Conservation (phyloP, 257 asterid species). For the Lithospermum erythrorhizon region DNA sequence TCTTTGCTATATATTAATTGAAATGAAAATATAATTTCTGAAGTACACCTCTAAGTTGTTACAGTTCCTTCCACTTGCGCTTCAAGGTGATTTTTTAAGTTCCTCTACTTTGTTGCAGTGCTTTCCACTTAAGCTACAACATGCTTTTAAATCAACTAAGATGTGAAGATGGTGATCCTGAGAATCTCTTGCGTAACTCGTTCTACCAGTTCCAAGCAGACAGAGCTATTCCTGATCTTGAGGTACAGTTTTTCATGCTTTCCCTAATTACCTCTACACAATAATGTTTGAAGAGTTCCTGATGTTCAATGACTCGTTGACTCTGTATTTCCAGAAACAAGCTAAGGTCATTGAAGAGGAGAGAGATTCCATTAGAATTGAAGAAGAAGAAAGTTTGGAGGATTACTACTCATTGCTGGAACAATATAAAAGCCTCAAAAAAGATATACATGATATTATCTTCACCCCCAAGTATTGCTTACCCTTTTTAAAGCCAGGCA, state of each 20-base stretch:
- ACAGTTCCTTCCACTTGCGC: conserved; percentile 94
- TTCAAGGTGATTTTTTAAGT: conserved; percentile 64
- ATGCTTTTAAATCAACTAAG: conserved; percentile 95
- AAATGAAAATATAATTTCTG: not conserved
- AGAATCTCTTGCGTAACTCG: conserved; percentile 83
- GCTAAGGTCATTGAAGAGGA: conserved; percentile 63
- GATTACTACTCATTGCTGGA: conserved; percentile 72
- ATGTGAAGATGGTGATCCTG: conserved; percentile 92
- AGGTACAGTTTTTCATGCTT: conserved; percentile 32
- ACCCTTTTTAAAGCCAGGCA: conserved; percentile 92
- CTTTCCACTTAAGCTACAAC: conserved; percentile 93
- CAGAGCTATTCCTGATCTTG: conserved; percentile 83
- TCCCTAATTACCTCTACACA: conserved; percentile 1
- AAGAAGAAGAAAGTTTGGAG: conserved; percentile 86
- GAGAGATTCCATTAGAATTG: conserved; percentile 73
- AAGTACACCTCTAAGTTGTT: conserved; percentile 2
- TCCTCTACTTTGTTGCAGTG: conserved; percentile 38
- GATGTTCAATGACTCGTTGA: not conserved
- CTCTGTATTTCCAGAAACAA: conserved; percentile 55
- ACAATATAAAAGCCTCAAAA: conserved; percentile 64
- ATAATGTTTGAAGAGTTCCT: not conserved
- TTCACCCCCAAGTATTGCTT: conserved; percentile 73
- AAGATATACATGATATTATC: conserved; percentile 50
- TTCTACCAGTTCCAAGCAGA: conserved; percentile 96
- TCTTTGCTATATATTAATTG: too few relatives aligned